These are phyloP conservation scores for Castanea mollissima DNA, from an alignment of 306 rosid genomes.

Conservation along the genomic window DNA sequence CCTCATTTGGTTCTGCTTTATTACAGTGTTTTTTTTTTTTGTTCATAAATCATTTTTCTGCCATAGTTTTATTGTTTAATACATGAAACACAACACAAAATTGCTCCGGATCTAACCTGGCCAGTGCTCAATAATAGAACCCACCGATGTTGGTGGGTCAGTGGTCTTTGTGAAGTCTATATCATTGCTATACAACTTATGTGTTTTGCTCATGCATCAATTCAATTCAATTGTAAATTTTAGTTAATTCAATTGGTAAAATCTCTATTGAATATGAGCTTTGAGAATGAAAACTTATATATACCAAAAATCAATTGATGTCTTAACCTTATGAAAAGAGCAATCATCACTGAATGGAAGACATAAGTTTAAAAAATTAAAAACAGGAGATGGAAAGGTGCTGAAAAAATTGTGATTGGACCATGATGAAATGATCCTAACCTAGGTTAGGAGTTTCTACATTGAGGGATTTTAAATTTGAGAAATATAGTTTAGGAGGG, in stretches of 20 bases:
- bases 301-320: too few relatives aligned
- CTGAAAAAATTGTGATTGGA: not conserved
- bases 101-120: not conserved
- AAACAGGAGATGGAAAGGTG: not conserved
- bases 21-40: not conserved
- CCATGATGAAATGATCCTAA: not conserved
- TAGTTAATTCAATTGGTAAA: accelerated
- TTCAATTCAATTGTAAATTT: too few relatives aligned
- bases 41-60: not conserved
- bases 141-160: slow-evolving; percentile 25
- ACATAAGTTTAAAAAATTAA: too few relatives aligned
- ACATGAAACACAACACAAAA: not conserved
- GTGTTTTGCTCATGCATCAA: not conserved
- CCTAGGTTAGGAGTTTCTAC: not conserved
- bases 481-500: too few relatives aligned
- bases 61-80: slow-evolving; percentile 16
- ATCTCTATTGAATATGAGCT: too few relatives aligned
- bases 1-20: slow-evolving; percentile 10
- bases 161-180: not conserved
- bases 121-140: not conserved
- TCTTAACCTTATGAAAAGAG: too few relatives aligned
- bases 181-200: not conserved
- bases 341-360: too few relatives aligned
- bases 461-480: not conserved
- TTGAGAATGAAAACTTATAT: too few relatives aligned